Evolutionary conservation across 768 basidiomycete species (phyloP).

Genomic region (Coprinopsis strossmayeri): DNA sequence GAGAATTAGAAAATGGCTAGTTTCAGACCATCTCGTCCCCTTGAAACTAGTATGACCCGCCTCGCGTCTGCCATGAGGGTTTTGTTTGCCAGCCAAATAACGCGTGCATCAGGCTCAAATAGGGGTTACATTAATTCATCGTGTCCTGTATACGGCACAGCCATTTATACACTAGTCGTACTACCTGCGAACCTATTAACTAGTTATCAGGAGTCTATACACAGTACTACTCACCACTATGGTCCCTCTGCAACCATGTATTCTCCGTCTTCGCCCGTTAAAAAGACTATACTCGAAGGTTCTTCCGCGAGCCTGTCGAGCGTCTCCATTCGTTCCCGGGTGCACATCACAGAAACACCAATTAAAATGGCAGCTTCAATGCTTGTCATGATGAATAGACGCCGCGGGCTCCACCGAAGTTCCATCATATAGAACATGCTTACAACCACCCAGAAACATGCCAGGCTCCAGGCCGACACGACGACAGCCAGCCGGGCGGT

Average conservation of each 20-base stretch:
- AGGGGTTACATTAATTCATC: slow-evolving; percentile 1
- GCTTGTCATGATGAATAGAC: background rate
- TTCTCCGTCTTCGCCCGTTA: slow-evolving; percentile 6
- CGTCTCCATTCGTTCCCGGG: slow-evolving; percentile 7
- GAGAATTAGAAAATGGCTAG: background rate
- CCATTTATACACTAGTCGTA: too few relatives aligned
- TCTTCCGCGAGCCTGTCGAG: slow-evolving; percentile 4
- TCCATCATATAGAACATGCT: slow-evolving; percentile 9
- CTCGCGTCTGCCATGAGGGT: slow-evolving; percentile 9
- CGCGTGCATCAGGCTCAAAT: slow-evolving; percentile 4
- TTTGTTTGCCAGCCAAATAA: slow-evolving; percentile 9
- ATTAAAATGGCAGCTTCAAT: slow-evolving; percentile 4
- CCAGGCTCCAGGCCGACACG: slow-evolving; percentile 3
- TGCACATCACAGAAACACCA: slow-evolving; percentile 2
- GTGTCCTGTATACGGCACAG: too few relatives aligned
- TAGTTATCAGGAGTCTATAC: too few relatives aligned
- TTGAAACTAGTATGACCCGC: background rate
- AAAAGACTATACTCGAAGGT: slow-evolving; percentile 5
- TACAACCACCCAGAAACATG: slow-evolving; percentile 4
- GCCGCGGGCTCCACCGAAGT: slow-evolving; percentile 2
- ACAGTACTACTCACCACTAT: background rate
- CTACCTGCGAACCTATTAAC: too few relatives aligned
- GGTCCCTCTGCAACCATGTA: slow-evolving; percentile 5
- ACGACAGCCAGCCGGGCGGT: slow-evolving; percentile 4
- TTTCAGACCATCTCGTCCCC: background rate